phyloP scores from a whole-genome alignment of 805 yeast species.

The Myxozyma mucilagina region DNA sequence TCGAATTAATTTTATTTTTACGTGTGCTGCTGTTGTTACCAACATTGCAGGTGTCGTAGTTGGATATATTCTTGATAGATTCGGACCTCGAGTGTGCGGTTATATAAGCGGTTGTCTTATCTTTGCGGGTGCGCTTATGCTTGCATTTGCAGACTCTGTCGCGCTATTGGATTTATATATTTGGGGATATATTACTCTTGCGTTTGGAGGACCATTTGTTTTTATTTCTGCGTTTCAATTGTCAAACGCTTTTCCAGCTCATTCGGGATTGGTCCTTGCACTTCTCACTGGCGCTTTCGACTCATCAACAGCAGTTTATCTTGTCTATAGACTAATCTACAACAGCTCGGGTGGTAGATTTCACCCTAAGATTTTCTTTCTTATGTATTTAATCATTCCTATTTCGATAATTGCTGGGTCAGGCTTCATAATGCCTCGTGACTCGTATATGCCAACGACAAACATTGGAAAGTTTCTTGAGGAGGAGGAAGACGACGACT shows the following conservation, averaged over 20 bases:
- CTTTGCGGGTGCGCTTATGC: constrained; percentile 53
- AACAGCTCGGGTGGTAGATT: constrained; percentile 44
- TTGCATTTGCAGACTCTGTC: constrained; percentile 46
- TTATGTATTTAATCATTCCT: constrained; percentile 70
- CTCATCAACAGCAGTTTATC: constrained; percentile 84
- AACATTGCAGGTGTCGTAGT: constrained; percentile 81
- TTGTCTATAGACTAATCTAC: constrained; percentile 68
- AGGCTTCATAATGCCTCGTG: constrained; percentile 73
- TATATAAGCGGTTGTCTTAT: constrained; percentile 66
- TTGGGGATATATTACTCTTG: constrained; percentile 70
- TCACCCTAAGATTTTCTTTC: constrained; percentile 61
- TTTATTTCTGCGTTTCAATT: constrained; percentile 88
- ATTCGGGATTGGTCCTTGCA: constrained; percentile 79
- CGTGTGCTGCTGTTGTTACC: constrained; percentile 82
- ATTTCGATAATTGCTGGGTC: constrained; percentile 73
- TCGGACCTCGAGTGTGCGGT: constrained; percentile 81
- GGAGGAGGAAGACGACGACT: constrained; percentile 49
- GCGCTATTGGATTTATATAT: constrained; percentile 61
- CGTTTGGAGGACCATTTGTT: constrained; percentile 92
- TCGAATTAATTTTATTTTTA: constrained; percentile 77
- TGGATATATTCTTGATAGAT: constrained; percentile 72
- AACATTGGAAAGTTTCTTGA: constrained; percentile 59
- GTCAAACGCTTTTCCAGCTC: constrained; percentile 80
- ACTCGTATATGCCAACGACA: constrained; percentile 68
- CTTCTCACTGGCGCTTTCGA: constrained; percentile 92